Evolutionary conservation across 1,284 basidiomycete species (phyloP).

Genomic region (Rhodotorula sp.): DNA sequence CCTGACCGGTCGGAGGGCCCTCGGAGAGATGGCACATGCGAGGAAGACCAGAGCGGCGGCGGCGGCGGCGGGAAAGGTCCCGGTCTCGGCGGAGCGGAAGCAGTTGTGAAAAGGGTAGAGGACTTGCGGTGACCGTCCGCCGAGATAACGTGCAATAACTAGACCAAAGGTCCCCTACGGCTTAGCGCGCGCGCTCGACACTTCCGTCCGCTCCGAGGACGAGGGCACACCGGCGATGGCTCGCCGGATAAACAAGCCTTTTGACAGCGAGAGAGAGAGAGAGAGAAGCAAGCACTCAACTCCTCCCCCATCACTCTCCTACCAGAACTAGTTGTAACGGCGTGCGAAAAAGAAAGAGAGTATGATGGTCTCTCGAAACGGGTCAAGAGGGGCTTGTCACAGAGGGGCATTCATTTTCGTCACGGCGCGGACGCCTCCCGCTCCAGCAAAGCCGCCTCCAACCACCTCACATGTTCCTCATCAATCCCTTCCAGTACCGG

Average conservation of each 20-base stretch:
- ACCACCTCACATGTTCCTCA: background rate
- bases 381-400: background rate
- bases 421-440: background rate
- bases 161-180: background rate
- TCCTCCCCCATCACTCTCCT: too few species aligned
- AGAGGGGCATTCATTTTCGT: background rate
- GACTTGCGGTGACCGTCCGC: background rate
- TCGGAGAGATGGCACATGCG: conserved; percentile 19
- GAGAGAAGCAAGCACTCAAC: too few species aligned
- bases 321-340: too few species aligned
- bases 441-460: background rate
- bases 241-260: too few species aligned
- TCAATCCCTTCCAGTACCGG: background rate
- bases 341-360: too few species aligned
- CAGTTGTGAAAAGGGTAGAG: background rate
- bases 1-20: conserved; percentile 15
- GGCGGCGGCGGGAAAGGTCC: background rate
- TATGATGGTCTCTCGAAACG: too few species aligned
- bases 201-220: too few species aligned
- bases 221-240: too few species aligned
- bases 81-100: background rate
- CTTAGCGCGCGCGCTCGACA: too few species aligned
- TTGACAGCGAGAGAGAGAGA: too few species aligned
- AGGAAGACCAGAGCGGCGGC: background rate
- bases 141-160: too few species aligned